Conservation (phyloP, 495 filamentous ascomycete genomes). For the Usnea hakonensis region DNA sequence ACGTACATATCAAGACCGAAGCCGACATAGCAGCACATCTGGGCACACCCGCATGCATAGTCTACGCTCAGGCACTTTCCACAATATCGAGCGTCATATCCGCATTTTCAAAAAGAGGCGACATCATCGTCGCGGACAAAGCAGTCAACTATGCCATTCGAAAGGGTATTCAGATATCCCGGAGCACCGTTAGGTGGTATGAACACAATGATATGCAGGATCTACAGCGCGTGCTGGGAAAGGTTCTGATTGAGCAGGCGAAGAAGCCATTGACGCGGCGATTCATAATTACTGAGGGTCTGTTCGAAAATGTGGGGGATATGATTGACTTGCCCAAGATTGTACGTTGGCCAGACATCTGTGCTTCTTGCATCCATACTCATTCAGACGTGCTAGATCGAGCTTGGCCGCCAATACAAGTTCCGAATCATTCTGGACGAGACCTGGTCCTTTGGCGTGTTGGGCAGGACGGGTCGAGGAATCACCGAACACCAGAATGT, state of each 20-base stretch:
- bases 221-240: conserved; percentile 74
- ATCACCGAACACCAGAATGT: conserved; percentile 95
- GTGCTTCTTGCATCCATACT: neutral
- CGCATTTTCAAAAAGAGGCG: conserved; percentile 90
- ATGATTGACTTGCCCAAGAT: conserved; percentile 76
- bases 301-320: conserved; percentile 89
- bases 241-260: conserved; percentile 78
- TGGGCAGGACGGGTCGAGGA: conserved; percentile 83
- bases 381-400: conserved; percentile 48
- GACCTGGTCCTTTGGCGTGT: conserved; percentile 90
- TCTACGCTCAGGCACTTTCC: conserved; percentile 92
- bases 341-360: conserved; percentile 42
- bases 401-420: conserved; percentile 89
- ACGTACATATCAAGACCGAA: conserved; percentile 96
- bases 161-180: conserved; percentile 85
- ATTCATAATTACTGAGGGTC: conserved; percentile 92
- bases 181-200: conserved; percentile 87
- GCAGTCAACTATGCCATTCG: conserved; percentile 90
- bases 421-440: conserved; percentile 97
- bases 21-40: conserved; percentile 85
- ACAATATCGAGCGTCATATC: conserved; percentile 93
- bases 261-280: conserved; percentile 82
- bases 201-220: conserved; percentile 96
- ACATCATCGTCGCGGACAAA: conserved; percentile 96
- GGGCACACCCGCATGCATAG: conserved; percentile 77